Conservation (phyloP, 495 filamentous ascomycete species). For the Penicillium tannophilum region DNA sequence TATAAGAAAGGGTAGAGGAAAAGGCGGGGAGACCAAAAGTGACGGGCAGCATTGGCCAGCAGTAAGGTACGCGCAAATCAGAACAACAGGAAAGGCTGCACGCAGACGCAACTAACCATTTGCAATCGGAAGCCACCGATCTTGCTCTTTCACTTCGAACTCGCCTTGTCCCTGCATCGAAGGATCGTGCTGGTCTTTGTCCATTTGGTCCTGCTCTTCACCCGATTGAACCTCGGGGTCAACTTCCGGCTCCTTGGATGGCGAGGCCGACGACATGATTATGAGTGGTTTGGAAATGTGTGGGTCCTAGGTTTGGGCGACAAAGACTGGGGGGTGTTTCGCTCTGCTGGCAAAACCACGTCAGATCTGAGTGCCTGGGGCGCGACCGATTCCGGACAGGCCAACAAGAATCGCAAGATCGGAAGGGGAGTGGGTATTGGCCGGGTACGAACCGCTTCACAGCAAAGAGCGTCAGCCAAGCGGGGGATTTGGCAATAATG, state of each 20-base stretch:
- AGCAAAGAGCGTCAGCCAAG: conserved; percentile 32
- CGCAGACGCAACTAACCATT: conserved; percentile 85
- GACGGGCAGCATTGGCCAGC: conserved; percentile 39
- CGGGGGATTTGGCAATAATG: conserved; percentile 44
- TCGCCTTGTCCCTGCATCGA: conserved; percentile 70
- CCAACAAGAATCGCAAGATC: conserved; percentile 20
- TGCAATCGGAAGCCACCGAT: conserved; percentile 99
- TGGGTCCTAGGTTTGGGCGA: conserved; percentile 35
- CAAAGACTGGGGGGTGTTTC: conserved; percentile 25
- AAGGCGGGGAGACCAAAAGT: conserved; percentile 24
- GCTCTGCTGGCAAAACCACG: conserved; percentile 53
- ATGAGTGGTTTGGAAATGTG: conserved; percentile 46
- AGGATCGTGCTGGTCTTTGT: conserved; percentile 66
- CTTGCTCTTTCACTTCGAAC: conserved; percentile 99
- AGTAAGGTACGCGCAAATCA: conserved; percentile 62
- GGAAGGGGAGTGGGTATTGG: conserved; percentile 27
- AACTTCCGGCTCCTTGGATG: conserved; percentile 79
- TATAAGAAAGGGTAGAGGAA: background rate
- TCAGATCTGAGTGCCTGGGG: conserved; percentile 33
- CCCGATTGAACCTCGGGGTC: conserved; percentile 92
- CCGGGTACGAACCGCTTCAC: conserved; percentile 52
- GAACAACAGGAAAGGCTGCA: conserved; percentile 52
- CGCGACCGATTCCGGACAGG: conserved; percentile 32
- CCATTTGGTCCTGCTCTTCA: conserved; percentile 79
- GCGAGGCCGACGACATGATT: conserved; percentile 95